Conservation (phyloP, 2,329 filamentous ascomycete genomes). For the Claviceps fusiformis region DNA sequence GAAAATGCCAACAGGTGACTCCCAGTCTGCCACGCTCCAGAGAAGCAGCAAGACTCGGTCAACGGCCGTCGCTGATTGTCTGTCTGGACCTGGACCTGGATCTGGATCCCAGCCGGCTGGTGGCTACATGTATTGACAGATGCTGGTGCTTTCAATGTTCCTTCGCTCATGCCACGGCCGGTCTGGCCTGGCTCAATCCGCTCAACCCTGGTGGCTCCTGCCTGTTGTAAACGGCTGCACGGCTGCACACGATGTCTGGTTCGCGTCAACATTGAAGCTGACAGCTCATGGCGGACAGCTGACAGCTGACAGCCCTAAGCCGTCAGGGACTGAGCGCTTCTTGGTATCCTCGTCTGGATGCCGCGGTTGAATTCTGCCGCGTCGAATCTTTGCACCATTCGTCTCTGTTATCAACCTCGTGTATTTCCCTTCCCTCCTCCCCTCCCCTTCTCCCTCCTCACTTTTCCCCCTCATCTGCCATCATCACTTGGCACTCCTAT, state of each 20-base stretch:
- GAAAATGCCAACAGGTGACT: not conserved
- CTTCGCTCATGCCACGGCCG: not conserved
- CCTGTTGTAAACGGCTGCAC: not conserved
- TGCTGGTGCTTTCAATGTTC: not conserved
- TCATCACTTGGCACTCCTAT: not conserved
- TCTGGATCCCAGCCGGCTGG: no score
- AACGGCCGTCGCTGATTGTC: not conserved
- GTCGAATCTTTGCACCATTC: not conserved
- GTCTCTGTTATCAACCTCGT: slow-evolving; percentile 3
- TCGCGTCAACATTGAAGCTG: not conserved
- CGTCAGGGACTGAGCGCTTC: not conserved
- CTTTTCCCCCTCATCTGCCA: not conserved
- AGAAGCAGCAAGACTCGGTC: not conserved
- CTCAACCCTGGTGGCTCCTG: not conserved
- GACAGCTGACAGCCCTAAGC: not conserved
- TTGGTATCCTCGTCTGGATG: not conserved
- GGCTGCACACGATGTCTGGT: not conserved
- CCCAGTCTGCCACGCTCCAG: not conserved
- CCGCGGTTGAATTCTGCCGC: not conserved
- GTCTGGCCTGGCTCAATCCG: not conserved
- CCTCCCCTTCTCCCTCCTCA: not conserved
- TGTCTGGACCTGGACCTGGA: no score
- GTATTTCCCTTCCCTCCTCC: not conserved
- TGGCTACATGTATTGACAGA: not conserved
- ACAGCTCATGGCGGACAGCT: not conserved